Conservation (phyloP, 495 filamentous ascomycete species). For the Daldinia decipiens region DNA sequence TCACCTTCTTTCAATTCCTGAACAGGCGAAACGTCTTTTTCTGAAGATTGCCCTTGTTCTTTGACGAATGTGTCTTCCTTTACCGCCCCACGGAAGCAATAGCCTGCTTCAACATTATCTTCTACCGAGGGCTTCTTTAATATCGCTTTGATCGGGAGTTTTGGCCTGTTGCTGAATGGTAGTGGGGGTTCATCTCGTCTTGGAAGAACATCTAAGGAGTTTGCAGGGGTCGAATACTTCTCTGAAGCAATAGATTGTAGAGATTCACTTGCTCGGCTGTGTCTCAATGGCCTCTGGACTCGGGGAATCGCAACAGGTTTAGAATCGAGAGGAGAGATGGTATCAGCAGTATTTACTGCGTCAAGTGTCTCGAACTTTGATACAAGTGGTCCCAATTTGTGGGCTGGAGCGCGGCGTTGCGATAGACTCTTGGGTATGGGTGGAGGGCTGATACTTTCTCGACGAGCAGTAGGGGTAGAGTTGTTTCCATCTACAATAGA, state of each 20-base stretch:
- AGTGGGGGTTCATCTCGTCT: slow-evolving; percentile 22
- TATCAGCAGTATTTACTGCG: slow-evolving; percentile 43
- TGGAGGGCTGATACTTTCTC: background rate
- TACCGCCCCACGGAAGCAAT: background rate
- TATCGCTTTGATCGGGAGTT: slow-evolving; percentile 3
- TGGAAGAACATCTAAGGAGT: slow-evolving; percentile 13
- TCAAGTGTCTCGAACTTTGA: slow-evolving; percentile 57
- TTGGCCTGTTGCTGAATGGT: slow-evolving; percentile 2
- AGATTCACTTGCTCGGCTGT: slow-evolving; percentile 5
- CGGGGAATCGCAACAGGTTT: slow-evolving; percentile 29
- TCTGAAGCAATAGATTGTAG: slow-evolving; percentile 4
- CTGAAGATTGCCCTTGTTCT: slow-evolving; percentile 9
- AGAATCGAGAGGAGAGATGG: slow-evolving; percentile 17
- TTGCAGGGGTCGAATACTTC: background rate
- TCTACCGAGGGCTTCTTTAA: background rate
- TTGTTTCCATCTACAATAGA: background rate
- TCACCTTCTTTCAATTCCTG: background rate
- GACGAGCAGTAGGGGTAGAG: background rate
- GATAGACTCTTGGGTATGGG: slow-evolving; percentile 18
- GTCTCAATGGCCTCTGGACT: slow-evolving; percentile 6
- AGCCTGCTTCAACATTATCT: background rate
- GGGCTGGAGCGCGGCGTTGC: slow-evolving; percentile 26
- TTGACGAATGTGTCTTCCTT: slow-evolving; percentile 2
- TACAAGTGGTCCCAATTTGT: slow-evolving; percentile 49
- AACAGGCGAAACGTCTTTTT: slow-evolving; percentile 25